Percentiles rank a stretch among this genome's conserved stretches.
Conservation (phyloP, 306 rosid species). For the Lathyrus aphaca region DNA sequence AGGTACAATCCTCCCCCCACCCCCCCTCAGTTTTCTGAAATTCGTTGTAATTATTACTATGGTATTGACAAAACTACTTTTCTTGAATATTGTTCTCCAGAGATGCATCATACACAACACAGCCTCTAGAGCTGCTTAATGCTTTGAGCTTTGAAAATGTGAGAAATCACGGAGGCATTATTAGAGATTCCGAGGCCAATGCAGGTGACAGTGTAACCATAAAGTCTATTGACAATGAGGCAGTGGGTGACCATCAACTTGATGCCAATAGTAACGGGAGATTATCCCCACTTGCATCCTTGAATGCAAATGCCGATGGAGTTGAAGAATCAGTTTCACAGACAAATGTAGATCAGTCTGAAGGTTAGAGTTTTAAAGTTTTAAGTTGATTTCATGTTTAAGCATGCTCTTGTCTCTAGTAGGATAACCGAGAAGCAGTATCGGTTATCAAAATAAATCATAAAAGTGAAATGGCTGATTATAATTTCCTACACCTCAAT, state of each 20-base stretch:
- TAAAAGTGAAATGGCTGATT: constrained; percentile 24
- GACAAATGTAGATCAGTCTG: constrained; percentile 62
- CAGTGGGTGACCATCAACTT: constrained; percentile 50
- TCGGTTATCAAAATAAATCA: constrained; percentile 21
- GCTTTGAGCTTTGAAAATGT: constrained; percentile 70
- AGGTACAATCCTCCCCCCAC: constrained; percentile 52
- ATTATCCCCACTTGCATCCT: constrained; percentile 48
- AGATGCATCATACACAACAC: constrained; percentile 94
- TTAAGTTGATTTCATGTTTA: constrained; percentile 25
- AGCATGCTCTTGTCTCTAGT: constrained; percentile 35
- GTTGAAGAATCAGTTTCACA: constrained; percentile 53
- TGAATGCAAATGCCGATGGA: constrained; percentile 52
- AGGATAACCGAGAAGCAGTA: constrained; percentile 30
- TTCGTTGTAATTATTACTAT: constrained; percentile 23
- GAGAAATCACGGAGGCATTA: constrained; percentile 53
- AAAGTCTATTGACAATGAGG: constrained; percentile 47
- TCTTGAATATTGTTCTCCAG: constrained; percentile 52
- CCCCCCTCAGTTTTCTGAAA: constrained; percentile 19
- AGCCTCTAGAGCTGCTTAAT: constrained; percentile 93
- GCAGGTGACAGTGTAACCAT: constrained; percentile 47
- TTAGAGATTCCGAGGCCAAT: constrained; percentile 52
- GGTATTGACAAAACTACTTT: constrained; percentile 20
- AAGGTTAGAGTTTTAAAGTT: constrained; percentile 61
- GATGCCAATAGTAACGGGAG: constrained; percentile 53
- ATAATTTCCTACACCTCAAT: constrained; percentile 8